Conservation (phyloP, 805 yeast genomes). For the Ogataea polymorpha region DNA sequence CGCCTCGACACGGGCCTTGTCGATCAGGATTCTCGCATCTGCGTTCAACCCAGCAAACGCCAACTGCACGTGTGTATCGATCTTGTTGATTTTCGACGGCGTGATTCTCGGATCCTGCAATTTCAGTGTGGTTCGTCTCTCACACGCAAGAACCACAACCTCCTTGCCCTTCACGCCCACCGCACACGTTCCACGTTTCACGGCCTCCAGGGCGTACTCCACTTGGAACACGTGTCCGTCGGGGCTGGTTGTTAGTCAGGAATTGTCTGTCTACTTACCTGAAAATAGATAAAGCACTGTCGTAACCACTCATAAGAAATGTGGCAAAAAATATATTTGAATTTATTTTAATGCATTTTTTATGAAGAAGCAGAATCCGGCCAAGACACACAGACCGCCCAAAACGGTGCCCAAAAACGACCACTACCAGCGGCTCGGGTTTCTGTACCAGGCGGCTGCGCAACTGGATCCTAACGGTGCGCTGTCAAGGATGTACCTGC, state of each 20-base stretch:
- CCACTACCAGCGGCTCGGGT: slow-evolving; percentile 57
- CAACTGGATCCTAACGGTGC: slow-evolving; percentile 29
- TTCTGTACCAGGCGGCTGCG: slow-evolving; percentile 54
- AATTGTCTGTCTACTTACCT: slow-evolving; percentile 58
- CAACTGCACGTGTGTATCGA: slow-evolving; percentile 85
- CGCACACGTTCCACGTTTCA: slow-evolving; percentile 96
- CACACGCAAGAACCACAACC: slow-evolving; percentile 92
- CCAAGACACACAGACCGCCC: slow-evolving; percentile 31
- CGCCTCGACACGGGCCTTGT: slow-evolving; percentile 94
- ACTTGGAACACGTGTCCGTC: slow-evolving; percentile 99
- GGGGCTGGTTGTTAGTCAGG: slow-evolving; percentile 52
- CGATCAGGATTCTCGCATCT: slow-evolving; percentile 93
- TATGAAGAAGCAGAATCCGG: background rate
- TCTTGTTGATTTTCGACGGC: slow-evolving; percentile 87
- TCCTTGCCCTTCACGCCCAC: slow-evolving; percentile 92
- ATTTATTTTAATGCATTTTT: background rate
- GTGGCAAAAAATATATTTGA: slow-evolving; percentile 5
- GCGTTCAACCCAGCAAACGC: slow-evolving; percentile 98
- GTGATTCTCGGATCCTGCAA: slow-evolving; percentile 96
- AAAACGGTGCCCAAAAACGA: slow-evolving; percentile 49
- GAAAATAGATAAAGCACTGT: slow-evolving; percentile 95
- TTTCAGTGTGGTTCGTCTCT: slow-evolving; percentile 90
- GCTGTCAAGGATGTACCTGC: slow-evolving; percentile 54
- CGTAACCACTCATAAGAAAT: slow-evolving; percentile 90
- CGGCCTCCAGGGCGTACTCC: slow-evolving; percentile 96